These are phyloP conservation scores for Boletus huronensis DNA, from an alignment of 768 basidiomycete genomes.

Conservation along the genomic window DNA sequence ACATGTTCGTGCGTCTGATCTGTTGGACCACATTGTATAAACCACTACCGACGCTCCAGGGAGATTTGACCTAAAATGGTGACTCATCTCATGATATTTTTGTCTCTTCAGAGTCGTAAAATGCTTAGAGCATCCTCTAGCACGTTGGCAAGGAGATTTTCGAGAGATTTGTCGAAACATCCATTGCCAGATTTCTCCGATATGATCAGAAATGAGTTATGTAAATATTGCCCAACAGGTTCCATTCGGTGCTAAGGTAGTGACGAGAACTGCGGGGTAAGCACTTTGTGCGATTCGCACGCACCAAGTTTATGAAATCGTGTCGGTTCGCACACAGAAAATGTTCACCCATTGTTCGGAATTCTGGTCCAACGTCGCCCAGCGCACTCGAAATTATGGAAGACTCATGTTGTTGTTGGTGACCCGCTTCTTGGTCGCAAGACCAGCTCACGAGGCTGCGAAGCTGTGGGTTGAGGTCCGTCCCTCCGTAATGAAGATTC, in stretches of 20 bases:
- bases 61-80: neutral
- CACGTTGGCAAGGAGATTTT: neutral
- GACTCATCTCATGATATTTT: constrained; percentile 1
- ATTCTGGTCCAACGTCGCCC: constrained; percentile 1
- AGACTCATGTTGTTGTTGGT: neutral
- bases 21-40: neutral
- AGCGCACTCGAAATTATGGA: neutral
- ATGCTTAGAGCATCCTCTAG: neutral
- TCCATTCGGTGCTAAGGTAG: neutral
- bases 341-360: neutral
- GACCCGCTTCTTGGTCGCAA: constrained; percentile 7
- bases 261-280: constrained; percentile 20
- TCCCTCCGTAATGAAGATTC: constrained; percentile 22
- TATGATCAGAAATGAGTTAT: neutral
- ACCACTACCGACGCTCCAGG: neutral
- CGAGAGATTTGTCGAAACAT: neutral
- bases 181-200: neutral
- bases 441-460: constrained; percentile 10
- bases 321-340: neutral
- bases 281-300: constrained; percentile 21
- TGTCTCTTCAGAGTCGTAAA: neutral
- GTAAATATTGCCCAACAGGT: constrained; percentile 1
- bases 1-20: no score
- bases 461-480: constrained; percentile 12
- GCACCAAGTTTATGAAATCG: neutral